phyloP scores from a whole-genome alignment of 176 grass and related monocot genomes.

The Oryza officinalis region DNA sequence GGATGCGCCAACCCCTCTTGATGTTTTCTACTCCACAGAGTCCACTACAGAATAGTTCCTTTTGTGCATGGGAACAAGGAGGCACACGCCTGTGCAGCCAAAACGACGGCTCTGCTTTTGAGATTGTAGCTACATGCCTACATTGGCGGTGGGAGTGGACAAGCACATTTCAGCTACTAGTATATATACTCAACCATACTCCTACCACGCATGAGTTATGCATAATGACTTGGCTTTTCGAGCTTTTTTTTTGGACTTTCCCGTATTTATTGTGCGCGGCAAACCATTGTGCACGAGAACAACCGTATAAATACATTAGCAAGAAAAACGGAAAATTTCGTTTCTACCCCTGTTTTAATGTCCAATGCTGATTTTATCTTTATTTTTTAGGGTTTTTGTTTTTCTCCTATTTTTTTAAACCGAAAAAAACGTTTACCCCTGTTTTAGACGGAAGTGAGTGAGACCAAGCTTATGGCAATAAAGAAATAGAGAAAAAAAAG shows the following conservation, averaged over 20 bases:
- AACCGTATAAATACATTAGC: not conserved
- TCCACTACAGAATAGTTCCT: not conserved
- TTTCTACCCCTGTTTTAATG: no score
- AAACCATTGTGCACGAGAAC: not conserved
- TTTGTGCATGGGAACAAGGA: not conserved
- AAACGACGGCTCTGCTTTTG: conserved; percentile 17
- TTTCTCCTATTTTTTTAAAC: no score
- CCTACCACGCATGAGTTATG: not conserved
- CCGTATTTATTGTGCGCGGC: not conserved
- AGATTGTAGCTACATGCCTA: not conserved
- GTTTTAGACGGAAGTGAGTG: no score
- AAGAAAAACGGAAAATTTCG: no score
- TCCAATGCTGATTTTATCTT: no score
- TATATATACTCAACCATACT: no score
- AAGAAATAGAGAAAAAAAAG: no score
- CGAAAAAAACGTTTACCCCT: no score
- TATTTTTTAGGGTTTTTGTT: no score
- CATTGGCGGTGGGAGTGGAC: not conserved
- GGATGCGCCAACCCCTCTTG: not conserved
- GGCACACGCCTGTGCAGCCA: conserved; percentile 14
- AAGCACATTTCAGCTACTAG: not conserved
- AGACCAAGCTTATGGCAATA: no score
- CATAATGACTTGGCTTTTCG: conserved; percentile 1
- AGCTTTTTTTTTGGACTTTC: not conserved
- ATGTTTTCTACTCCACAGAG: not conserved